Percentiles rank a stretch among this genome's conserved stretches.
Conservation (phyloP, 371 early-diverging fungal genomes). For the Coemansia sp. region DNA sequence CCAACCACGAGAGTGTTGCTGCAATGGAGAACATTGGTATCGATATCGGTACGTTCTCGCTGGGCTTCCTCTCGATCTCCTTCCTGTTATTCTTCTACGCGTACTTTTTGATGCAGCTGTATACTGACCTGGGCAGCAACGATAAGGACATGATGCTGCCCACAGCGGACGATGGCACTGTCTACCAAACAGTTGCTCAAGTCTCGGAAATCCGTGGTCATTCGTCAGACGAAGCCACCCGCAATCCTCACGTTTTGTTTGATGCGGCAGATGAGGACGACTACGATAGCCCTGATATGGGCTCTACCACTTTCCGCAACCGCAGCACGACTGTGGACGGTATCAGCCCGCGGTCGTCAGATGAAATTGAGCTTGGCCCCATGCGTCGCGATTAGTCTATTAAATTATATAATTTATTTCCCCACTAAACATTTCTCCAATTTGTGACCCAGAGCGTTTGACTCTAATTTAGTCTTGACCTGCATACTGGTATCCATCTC, state of each 20-base stretch:
- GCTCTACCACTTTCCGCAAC: background rate
- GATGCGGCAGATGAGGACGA: conserved; percentile 22
- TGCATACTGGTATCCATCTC: background rate
- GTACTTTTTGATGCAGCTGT: conserved; percentile 53
- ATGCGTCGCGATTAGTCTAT: conserved; percentile 5
- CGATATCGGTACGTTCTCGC: conserved; percentile 61
- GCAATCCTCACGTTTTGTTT: conserved; percentile 32
- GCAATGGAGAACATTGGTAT: conserved; percentile 51
- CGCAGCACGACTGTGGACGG: background rate
- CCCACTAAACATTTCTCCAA: background rate
- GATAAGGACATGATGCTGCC: conserved; percentile 31
- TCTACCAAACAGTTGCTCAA: conserved; percentile 31
- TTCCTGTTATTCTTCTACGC: conserved; percentile 60
- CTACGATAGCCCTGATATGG: background rate
- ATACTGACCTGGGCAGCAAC: conserved; percentile 22
- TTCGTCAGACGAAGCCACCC: background rate
- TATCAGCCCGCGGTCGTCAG: conserved; percentile 21
- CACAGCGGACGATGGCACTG: conserved; percentile 21
- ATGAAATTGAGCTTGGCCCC: conserved; percentile 28
- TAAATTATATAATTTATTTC: background rate
- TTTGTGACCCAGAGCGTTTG: background rate
- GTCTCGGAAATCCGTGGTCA: background rate
- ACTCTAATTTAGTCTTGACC: background rate
- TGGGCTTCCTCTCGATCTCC: conserved; percentile 60
- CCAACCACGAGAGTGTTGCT: conserved; percentile 60